Conservation (phyloP, 768 basidiomycete genomes). For the Termitomyces sp. region DNA sequence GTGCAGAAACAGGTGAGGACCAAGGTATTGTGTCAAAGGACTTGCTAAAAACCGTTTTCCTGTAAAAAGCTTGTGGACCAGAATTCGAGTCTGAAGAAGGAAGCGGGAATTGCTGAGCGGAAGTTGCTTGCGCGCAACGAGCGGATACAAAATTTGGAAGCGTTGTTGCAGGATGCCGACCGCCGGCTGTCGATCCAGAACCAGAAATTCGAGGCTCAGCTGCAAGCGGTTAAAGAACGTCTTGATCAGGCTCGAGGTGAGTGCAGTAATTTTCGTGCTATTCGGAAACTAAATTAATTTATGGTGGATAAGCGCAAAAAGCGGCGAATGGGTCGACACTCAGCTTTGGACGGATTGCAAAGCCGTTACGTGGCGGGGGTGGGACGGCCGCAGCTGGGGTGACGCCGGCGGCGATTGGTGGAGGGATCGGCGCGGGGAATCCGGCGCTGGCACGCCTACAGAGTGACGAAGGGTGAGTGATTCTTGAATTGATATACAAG, state of each 20-base stretch:
- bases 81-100: slow-evolving; percentile 95
- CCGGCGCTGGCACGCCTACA: slow-evolving; percentile 63
- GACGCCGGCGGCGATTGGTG: slow-evolving; percentile 33
- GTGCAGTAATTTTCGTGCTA: slow-evolving; percentile 7
- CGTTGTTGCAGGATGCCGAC: slow-evolving; percentile 89
- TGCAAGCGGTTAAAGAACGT: slow-evolving; percentile 88
- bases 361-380: slow-evolving; percentile 92
- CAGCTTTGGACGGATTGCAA: slow-evolving; percentile 92
- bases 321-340: slow-evolving; percentile 63
- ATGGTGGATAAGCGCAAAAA: slow-evolving; percentile 61
- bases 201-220: slow-evolving; percentile 90
- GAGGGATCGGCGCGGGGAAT: slow-evolving; percentile 49
- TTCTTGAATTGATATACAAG: slow-evolving; percentile 13
- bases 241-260: slow-evolving; percentile 89
- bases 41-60: slow-evolving; percentile 1
- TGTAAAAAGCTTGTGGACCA: slow-evolving; percentile 86
- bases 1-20: slow-evolving; percentile 91
- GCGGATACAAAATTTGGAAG: slow-evolving; percentile 95
- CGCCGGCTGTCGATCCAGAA: slow-evolving; percentile 88
- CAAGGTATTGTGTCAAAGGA: neutral
- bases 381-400: slow-evolving; percentile 46
- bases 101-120: slow-evolving; percentile 93
- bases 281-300: slow-evolving; percentile 7
- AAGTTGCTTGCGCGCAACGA: slow-evolving; percentile 96
- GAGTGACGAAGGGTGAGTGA: slow-evolving; percentile 64